These are phyloP conservation scores for Rhizophora apiculata DNA, from an alignment of 345 rosid species.

Conservation along the genomic window DNA sequence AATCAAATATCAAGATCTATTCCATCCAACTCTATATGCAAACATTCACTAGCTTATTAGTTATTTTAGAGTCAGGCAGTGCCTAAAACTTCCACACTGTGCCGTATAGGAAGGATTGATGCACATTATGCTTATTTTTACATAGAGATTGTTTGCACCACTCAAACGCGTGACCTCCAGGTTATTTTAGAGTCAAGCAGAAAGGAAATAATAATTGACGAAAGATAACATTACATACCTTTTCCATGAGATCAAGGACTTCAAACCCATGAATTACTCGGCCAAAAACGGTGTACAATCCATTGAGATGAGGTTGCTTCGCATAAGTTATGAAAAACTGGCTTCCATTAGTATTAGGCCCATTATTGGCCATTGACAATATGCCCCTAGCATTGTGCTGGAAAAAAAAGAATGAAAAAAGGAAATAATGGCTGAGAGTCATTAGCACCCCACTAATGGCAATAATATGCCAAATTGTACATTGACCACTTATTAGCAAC, in stretches of 20 bases:
- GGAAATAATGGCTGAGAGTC: not conserved
- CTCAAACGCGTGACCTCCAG: not conserved
- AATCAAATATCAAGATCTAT: not conserved
- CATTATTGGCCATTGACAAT: slow-evolving; percentile 93
- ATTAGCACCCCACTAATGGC: too few relatives aligned
- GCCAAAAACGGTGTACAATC: slow-evolving; percentile 88
- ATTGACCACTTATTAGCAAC: not conserved
- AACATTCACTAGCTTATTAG: not conserved
- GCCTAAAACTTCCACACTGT: too few relatives aligned
- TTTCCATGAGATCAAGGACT: slow-evolving; percentile 97
- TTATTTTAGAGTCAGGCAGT: too few relatives aligned
- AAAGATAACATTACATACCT: slow-evolving; percentile 42
- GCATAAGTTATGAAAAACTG: slow-evolving; percentile 85
- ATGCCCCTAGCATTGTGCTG: slow-evolving; percentile 97
- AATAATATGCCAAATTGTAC: not conserved
- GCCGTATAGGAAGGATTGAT: too few relatives aligned
- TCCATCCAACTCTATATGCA: not conserved
- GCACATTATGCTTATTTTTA: too few relatives aligned
- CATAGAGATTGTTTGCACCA: too few relatives aligned
- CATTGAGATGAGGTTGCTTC: slow-evolving; percentile 97
- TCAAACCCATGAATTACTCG: slow-evolving; percentile 97
- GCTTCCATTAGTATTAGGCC: slow-evolving; percentile 96
- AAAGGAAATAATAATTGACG: not conserved
- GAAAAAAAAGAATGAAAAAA: slow-evolving; percentile 1
- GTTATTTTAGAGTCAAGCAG: not conserved